Conservation (phyloP, 164 flowering plant species). For the Houttuynia cordata region DNA sequence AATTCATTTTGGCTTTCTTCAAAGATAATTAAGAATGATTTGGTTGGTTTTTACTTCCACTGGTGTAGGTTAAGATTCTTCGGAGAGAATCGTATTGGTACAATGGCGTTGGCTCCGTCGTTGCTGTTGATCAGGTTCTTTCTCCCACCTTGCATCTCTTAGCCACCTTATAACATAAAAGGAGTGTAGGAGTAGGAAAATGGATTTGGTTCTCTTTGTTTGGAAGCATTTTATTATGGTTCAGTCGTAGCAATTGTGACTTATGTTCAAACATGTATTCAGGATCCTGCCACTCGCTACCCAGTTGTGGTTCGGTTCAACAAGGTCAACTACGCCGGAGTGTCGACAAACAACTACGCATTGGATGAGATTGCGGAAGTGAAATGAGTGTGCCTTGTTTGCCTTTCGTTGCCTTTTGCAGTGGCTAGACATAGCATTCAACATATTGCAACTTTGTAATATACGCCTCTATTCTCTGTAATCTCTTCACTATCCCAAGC, state of each 20-base stretch:
- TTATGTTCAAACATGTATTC: slow-evolving; percentile 2
- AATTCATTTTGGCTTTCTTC: neutral
- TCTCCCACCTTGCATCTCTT: neutral
- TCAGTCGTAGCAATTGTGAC: too few relatives aligned
- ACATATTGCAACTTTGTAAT: slow-evolving; percentile 2
- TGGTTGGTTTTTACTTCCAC: too few relatives aligned
- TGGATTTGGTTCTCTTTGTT: too few relatives aligned
- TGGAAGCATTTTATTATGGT: too few relatives aligned
- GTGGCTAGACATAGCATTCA: slow-evolving; percentile 1
- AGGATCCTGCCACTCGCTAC: slow-evolving; percentile 83
- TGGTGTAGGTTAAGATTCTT: slow-evolving; percentile 66
- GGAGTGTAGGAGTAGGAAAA: too few relatives aligned
- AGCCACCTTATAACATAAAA: too few relatives aligned
- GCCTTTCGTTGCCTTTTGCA: neutral
- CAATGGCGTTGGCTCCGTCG: slow-evolving; percentile 86
- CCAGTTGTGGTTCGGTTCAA: slow-evolving; percentile 90
- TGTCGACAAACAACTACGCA: slow-evolving; percentile 93
- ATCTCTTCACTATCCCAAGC: neutral
- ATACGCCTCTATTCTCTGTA: slow-evolving; percentile 1
- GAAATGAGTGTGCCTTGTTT: slow-evolving; percentile 18
- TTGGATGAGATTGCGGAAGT: slow-evolving; percentile 88
- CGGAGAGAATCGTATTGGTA: slow-evolving; percentile 95
- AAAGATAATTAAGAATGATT: neutral
- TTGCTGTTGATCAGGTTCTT: slow-evolving; percentile 86
- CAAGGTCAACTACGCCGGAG: slow-evolving; percentile 87